A percentile compares a stretch with the other conserved stretches of the same genome.
Conservation (phyloP, 179 eudicot genomes). For the Corrigiola litoralis region DNA sequence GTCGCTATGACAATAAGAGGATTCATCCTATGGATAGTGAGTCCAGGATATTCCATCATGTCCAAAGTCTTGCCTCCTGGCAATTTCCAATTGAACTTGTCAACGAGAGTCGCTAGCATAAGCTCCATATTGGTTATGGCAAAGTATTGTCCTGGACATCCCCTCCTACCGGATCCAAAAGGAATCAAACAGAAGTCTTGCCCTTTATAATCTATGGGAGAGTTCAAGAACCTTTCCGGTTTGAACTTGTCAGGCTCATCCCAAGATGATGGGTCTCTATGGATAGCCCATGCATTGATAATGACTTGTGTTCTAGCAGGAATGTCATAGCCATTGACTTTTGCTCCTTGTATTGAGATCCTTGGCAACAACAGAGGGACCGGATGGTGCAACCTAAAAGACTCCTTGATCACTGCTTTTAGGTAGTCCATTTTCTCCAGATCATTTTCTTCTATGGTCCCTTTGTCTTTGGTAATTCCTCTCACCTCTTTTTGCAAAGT, state of each 20-base stretch:
- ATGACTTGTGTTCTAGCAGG: conserved; percentile 35
- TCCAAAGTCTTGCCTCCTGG: conserved; percentile 30
- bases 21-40: conserved; percentile 16
- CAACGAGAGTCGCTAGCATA: conserved; percentile 26
- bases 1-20: conserved; percentile 29
- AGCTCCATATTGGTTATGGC: conserved; percentile 26
- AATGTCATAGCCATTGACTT: conserved; percentile 39
- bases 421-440: conserved; percentile 40
- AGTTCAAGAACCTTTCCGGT: conserved; percentile 38
- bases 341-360: conserved; percentile 34
- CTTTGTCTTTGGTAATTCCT: conserved; percentile 13
- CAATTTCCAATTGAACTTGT: conserved; percentile 36
- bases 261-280: conserved; percentile 45
- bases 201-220: conserved; percentile 35
- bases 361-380: conserved; percentile 39
- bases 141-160: conserved; percentile 39
- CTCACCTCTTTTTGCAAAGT: conserved; percentile 35
- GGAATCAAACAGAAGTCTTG: conserved; percentile 42
- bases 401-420: conserved; percentile 47
- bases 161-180: conserved; percentile 53
- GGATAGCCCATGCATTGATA: conserved; percentile 51
- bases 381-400: conserved; percentile 44
- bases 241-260: conserved; percentile 32
- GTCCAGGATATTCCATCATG: conserved; percentile 28
- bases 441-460: conserved; percentile 27